These are phyloP conservation scores for Orbilia blumenaviensis DNA, from an alignment of 2,329 filamentous ascomycete genomes.

Conservation along the genomic window DNA sequence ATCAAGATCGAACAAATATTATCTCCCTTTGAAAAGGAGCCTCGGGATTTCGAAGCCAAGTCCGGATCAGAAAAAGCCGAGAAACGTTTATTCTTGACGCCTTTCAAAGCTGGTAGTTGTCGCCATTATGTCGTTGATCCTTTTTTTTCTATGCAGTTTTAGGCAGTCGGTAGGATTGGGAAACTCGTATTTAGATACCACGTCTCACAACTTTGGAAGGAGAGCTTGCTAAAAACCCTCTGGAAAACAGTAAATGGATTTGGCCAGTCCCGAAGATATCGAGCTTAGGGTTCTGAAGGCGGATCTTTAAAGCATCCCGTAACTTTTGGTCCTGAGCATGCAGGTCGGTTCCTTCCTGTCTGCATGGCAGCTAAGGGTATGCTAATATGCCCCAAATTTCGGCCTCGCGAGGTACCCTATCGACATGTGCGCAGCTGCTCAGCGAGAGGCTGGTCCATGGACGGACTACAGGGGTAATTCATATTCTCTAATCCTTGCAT, in stretches of 20 bases:
- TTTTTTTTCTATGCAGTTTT: constrained; percentile 45
- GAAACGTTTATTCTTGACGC: constrained; percentile 35
- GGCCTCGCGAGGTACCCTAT: constrained; percentile 7
- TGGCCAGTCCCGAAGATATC: constrained; percentile 12
- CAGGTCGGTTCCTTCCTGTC: background rate
- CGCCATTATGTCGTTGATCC: constrained; percentile 42
- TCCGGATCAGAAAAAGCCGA: constrained; percentile 23
- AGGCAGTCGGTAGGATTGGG: constrained; percentile 40
- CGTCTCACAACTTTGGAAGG: constrained; percentile 40
- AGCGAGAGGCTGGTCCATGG: constrained; percentile 6
- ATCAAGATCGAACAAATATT: constrained; percentile 19
- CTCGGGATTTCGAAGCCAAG: constrained; percentile 12
- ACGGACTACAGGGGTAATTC: constrained; percentile 31
- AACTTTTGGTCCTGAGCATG: constrained; percentile 10
- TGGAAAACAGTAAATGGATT: background rate
- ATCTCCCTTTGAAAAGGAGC: constrained; percentile 31
- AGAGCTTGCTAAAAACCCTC: constrained; percentile 17
- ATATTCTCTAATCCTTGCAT: constrained; percentile 36
- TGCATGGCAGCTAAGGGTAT: constrained; percentile 19
- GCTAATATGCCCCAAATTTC: constrained; percentile 20
- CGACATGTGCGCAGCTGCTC: constrained; percentile 27
- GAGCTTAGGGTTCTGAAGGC: constrained; percentile 35
- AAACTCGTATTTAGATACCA: constrained; percentile 34
- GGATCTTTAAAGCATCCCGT: constrained; percentile 46
- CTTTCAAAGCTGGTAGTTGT: constrained; percentile 34